These are phyloP conservation scores for Microstegium vimineum DNA, from an alignment of 176 grass and related monocot species.

Conservation along the genomic window DNA sequence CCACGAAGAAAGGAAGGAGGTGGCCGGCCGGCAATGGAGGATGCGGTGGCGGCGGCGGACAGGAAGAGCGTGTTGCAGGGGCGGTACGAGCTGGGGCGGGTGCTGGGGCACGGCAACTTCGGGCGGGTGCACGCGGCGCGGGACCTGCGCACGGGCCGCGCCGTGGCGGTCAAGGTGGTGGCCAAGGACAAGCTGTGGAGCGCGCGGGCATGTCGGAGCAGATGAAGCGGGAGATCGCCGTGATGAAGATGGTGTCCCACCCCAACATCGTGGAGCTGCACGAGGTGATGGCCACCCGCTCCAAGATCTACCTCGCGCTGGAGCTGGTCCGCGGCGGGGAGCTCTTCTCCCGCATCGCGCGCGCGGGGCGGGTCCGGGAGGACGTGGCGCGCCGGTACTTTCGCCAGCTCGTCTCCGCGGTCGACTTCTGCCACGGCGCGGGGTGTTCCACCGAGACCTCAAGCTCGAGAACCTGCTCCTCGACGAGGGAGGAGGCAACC, in stretches of 20 bases:
- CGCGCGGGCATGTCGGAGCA: not conserved
- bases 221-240: not conserved
- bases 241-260: not conserved
- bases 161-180: not conserved
- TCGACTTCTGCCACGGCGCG: not conserved
- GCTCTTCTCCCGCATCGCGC: not conserved
- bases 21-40: not conserved
- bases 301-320: constrained; percentile 34
- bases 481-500: not conserved
- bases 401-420: not conserved
- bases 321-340: constrained; percentile 45
- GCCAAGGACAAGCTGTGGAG: not conserved
- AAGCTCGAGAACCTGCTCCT: not conserved
- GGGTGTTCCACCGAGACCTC: not conserved
- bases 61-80: not conserved
- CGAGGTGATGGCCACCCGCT: constrained; percentile 33
- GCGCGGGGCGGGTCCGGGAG: not conserved
- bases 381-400: not conserved
- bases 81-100: not conserved
- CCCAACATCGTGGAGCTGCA: not conserved
- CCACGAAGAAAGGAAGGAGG: not conserved
- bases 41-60: not conserved
- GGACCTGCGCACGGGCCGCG: not conserved
- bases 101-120: not conserved
- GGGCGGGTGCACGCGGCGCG: not conserved